phyloP scores from a whole-genome alignment of 176 grass and related monocot genomes.

The Pharus latifolius region DNA sequence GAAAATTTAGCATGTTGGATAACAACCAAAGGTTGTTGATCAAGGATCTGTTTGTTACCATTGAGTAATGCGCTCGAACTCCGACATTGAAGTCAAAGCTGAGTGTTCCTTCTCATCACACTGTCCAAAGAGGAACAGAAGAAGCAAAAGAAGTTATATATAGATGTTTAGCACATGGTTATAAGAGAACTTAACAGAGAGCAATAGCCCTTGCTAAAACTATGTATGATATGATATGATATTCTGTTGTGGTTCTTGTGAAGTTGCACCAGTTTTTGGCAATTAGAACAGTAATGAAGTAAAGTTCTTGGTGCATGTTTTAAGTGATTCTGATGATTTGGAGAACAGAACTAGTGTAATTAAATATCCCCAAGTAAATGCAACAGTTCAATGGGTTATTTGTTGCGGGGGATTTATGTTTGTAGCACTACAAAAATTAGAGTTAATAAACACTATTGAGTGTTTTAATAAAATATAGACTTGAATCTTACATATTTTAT shows the following conservation, averaged over 20 bases:
- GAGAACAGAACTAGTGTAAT: too few species aligned
- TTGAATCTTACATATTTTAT: too few species aligned
- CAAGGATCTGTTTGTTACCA: conserved; percentile 14
- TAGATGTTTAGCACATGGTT: not conserved
- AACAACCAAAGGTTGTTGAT: not conserved
- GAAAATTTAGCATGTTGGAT: not conserved
- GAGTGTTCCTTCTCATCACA: conserved; percentile 2
- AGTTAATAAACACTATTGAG: too few species aligned
- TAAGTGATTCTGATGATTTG: too few species aligned
- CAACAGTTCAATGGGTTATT: too few species aligned
- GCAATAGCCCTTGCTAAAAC: not conserved
- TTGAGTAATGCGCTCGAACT: conserved; percentile 12
- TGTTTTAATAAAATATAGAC: too few species aligned
- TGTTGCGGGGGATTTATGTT: too few species aligned
- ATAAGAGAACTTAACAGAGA: not conserved
- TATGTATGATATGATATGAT: not conserved
- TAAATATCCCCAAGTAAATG: too few species aligned
- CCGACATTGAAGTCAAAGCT: not conserved
- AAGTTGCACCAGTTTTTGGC: not conserved
- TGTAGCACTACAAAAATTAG: too few species aligned
- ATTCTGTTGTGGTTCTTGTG: not conserved
- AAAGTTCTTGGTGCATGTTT: too few species aligned
- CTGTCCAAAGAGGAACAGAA: not conserved
- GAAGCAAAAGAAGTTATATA: not conserved
- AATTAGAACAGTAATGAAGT: not conserved